Conservation (phyloP, 2,329 filamentous ascomycete genomes). For the Monascus ruber region DNA sequence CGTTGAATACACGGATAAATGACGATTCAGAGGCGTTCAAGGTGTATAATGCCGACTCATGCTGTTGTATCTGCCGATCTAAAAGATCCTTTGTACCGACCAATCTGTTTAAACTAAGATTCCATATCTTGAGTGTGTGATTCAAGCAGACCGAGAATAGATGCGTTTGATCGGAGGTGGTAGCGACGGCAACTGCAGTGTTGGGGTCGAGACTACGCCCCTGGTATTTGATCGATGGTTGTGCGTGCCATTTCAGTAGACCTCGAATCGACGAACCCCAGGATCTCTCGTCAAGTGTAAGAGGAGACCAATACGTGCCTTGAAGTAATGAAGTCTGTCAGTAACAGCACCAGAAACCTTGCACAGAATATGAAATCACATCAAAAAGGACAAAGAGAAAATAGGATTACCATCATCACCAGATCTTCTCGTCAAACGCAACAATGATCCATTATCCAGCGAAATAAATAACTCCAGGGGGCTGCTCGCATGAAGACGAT, state of each 20-base stretch:
- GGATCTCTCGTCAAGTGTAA: slow-evolving; percentile 37
- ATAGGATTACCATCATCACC: slow-evolving; percentile 37
- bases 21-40: slow-evolving; percentile 70
- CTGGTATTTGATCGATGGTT: slow-evolving; percentile 32
- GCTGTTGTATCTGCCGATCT: slow-evolving; percentile 51
- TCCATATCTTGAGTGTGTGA: slow-evolving; percentile 83
- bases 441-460: slow-evolving; percentile 34
- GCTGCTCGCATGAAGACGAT: slow-evolving; percentile 65
- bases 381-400: background rate
- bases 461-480: slow-evolving; percentile 67
- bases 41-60: slow-evolving; percentile 60
- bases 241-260: slow-evolving; percentile 33
- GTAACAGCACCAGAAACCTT: slow-evolving; percentile 1
- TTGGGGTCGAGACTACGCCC: slow-evolving; percentile 32
- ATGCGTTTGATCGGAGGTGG: slow-evolving; percentile 36
- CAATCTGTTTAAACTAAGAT: slow-evolving; percentile 67
- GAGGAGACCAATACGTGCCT: slow-evolving; percentile 34
- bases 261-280: slow-evolving; percentile 39
- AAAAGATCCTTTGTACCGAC: slow-evolving; percentile 68
- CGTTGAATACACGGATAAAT: slow-evolving; percentile 60
- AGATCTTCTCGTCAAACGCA: slow-evolving; percentile 57
- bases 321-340: slow-evolving; percentile 6
- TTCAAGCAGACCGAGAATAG: slow-evolving; percentile 78
- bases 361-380: background rate
- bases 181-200: slow-evolving; percentile 33